Evolutionary conservation across 345 rosid genomes (phyloP).

Genomic region (Aurinia saxatilis): DNA sequence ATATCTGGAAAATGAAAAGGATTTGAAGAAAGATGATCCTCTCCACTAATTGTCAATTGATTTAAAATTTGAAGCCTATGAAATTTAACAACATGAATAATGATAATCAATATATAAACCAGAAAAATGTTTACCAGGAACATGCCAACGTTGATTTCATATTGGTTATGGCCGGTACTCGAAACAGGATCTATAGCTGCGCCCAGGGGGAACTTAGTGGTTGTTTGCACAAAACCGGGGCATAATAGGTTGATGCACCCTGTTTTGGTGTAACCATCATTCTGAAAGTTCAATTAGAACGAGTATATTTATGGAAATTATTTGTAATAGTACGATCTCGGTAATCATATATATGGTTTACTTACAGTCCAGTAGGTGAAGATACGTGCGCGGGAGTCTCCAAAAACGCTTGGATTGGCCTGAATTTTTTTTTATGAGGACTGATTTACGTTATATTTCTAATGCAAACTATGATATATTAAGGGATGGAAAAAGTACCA

Average conservation of each 20-base stretch:
- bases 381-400: slow-evolving; percentile 26
- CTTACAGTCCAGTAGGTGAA: slow-evolving; percentile 36
- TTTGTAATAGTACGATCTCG: neutral
- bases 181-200: slow-evolving; percentile 15
- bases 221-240: slow-evolving; percentile 46
- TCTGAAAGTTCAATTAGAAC: slow-evolving; percentile 10
- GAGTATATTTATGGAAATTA: neutral
- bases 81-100: no score
- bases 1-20: no score
- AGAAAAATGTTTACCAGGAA: slow-evolving; percentile 24
- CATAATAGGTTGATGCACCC: slow-evolving; percentile 45
- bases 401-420: neutral
- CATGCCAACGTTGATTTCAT: slow-evolving; percentile 8
- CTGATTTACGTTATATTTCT: no score
- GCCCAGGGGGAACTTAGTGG: slow-evolving; percentile 20
- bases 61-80: no score
- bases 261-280: slow-evolving; percentile 23
- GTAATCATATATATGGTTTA: neutral
- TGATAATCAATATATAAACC: no score
- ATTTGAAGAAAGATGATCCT: no score
- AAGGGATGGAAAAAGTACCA: no score
- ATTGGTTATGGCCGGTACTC: slow-evolving; percentile 4
- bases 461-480: no score
- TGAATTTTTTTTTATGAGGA: no score
- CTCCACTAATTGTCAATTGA: no score